Conservation (phyloP, 1,284 basidiomycete species). For the Cutaneotrichosporon sp. region DNA sequence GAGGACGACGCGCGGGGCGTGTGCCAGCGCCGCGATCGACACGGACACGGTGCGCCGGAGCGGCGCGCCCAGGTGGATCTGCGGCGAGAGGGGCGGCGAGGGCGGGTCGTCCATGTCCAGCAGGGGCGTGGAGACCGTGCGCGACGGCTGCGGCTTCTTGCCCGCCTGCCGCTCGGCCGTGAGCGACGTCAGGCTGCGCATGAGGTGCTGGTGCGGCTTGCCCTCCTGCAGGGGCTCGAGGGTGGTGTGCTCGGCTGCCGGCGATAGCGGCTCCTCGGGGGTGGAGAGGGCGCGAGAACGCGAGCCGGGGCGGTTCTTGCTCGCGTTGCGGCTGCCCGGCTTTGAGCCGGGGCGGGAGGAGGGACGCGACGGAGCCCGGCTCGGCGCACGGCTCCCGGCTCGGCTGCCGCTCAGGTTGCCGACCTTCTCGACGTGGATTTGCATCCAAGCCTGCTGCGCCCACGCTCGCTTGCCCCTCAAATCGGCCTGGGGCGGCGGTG, state of each 20-base stretch:
- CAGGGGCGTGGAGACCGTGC: background rate
- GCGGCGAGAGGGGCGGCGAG: background rate
- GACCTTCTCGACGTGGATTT: conserved; percentile 21
- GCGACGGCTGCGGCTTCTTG: background rate
- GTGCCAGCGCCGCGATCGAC: background rate
- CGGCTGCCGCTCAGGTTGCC: background rate
- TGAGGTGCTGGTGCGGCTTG: conserved; percentile 3
- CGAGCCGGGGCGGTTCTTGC: background rate
- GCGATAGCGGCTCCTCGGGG: background rate
- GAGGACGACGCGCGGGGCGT: conserved; percentile 24
- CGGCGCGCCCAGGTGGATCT: background rate
- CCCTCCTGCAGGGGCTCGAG: conserved; percentile 1
- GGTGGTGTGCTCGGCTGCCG: background rate
- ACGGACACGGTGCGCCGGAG: conserved; percentile 1
- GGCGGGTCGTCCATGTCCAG: background rate
- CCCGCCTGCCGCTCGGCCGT: background rate
- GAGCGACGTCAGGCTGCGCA: background rate
- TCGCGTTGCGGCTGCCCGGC: background rate
- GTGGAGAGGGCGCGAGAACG: background rate
- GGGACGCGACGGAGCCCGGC: background rate
- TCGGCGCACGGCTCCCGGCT: conserved; percentile 7
- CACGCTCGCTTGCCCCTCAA: conserved; percentile 21
- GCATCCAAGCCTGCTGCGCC: conserved; percentile 26
- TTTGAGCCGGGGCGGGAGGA: background rate
- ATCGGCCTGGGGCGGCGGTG: background rate